phyloP scores from a whole-genome alignment of 2,329 filamentous ascomycete genomes.

The Pseudocercospora crystallina region DNA sequence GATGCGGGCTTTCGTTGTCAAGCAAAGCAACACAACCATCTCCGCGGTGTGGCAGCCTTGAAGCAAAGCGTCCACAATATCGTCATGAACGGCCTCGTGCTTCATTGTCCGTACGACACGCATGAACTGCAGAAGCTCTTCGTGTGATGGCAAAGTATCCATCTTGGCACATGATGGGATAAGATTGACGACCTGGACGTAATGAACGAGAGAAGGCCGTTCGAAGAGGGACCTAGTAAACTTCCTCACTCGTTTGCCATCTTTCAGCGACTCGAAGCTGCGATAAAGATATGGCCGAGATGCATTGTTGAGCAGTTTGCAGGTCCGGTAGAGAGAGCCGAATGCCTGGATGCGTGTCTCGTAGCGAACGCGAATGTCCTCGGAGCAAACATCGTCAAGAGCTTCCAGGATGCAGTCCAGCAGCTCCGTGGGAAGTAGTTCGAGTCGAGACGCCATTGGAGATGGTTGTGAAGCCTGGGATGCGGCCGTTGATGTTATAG shows the following conservation, averaged over 20 bases:
- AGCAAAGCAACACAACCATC: conserved; percentile 1
- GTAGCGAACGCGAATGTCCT: neutral
- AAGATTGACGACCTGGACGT: conserved; percentile 1
- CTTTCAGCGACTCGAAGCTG: neutral
- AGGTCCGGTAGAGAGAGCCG: conserved; percentile 3
- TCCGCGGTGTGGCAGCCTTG: conserved; percentile 1
- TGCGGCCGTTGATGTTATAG: too few species aligned
- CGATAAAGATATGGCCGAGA: neutral
- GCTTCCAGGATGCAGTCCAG: neutral
- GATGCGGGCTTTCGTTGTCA: neutral
- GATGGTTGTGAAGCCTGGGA: too few species aligned
- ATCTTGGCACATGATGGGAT: neutral
- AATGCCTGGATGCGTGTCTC: neutral
- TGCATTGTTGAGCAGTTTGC: neutral
- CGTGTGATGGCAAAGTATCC: neutral
- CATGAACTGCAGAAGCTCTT: neutral
- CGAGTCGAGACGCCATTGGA: neutral
- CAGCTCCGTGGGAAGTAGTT: neutral
- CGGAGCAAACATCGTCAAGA: neutral
- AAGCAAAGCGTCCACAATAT: neutral
- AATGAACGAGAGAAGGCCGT: neutral
- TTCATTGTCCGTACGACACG: neutral
- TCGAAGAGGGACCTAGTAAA: neutral
- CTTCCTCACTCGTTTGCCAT: neutral
- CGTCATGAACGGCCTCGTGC: neutral